A percentile compares a stretch with the other conserved stretches of the same genome.
Evolutionary conservation across 805 yeast species (phyloP).

Genomic region (Tetrapisispora iriomotensis): DNA sequence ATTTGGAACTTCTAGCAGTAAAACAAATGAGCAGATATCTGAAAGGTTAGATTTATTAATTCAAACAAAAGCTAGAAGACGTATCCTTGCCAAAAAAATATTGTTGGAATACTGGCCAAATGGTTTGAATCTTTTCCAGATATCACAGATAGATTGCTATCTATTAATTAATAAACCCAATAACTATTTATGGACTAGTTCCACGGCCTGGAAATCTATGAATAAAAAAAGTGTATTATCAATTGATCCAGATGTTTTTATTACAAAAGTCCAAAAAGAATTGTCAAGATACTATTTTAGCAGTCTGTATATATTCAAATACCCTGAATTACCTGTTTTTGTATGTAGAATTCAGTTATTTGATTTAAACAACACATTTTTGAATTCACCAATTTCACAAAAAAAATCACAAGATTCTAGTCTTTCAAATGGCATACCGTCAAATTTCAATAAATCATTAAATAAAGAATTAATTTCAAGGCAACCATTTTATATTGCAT

Average conservation of each 20-base stretch:
- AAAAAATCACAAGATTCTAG: too few relatives aligned
- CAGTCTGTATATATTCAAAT: constrained; percentile 59
- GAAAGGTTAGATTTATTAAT: constrained; percentile 7
- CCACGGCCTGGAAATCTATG: constrained; percentile 21
- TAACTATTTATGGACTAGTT: constrained; percentile 30
- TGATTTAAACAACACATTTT: constrained; percentile 34
- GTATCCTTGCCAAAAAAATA: constrained; percentile 9
- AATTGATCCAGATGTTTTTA: constrained; percentile 42
- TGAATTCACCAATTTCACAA: too few relatives aligned
- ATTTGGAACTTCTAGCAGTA: constrained; percentile 8
- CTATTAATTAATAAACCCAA: constrained; percentile 49
- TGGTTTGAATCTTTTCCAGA: constrained; percentile 35
- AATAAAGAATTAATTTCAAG: constrained; percentile 41
- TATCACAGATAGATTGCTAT: constrained; percentile 64
- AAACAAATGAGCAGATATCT: constrained; percentile 1
- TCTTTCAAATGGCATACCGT: neutral
- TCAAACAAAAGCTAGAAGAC: constrained; percentile 9
- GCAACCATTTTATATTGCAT: constrained; percentile 53
- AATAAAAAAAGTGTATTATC: constrained; percentile 18
- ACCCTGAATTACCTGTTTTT: constrained; percentile 51
- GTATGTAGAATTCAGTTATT: constrained; percentile 60
- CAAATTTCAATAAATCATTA: neutral
- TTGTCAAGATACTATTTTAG: constrained; percentile 45
- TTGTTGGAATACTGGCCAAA: constrained; percentile 17
- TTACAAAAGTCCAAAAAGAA: constrained; percentile 38